Evolutionary conservation across 1,284 basidiomycete species (phyloP), one percentile per base, ranked within the genome.

Genomic region (Leccinum fuscescens): DNA sequence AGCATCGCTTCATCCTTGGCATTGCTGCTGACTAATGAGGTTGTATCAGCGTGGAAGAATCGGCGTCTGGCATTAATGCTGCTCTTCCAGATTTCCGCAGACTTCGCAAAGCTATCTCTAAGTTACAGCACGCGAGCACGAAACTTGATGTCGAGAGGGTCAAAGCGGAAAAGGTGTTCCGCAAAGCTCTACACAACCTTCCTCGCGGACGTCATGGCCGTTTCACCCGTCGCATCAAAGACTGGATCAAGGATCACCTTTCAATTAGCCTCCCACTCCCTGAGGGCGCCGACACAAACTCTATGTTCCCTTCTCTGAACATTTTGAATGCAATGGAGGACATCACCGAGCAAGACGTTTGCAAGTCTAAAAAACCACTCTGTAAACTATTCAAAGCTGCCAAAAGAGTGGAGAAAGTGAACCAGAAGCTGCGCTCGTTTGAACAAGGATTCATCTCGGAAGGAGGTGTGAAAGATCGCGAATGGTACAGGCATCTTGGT

Each of bases 401-500:
- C 6, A 81, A 82, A 66, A 82, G 86, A 42, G 83, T 96, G 44
- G 79, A 80, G 48, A 72, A 63, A 33, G 82, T 88, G 55, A 97
- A 97, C 74, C 78, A 81, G 75, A 89, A 88, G 72, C 77, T 96
- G 35, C 78, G 82, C 35, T 70, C 76, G 3, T 96, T 96, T 67
- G 96, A 98, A 74, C 82, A 82, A 57, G 93, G 93, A 9, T 94
- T 98, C 76, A 88, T 96, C 66, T 86, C 86, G 5, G 80, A 90
- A 66, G 83, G 82, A 20, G 96, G 96, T 0, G 80, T 93, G 55
- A 88, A 86, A 70, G 88, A 89, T 61, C 82, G 92, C 31, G 87
- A 92, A 71, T 96, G 93, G 93, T 96, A 86, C 72, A 81, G 81
- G 70, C 92, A 96, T 75, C 80, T 96, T 55, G 93, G 85, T 46